Evolutionary conservation across 2,329 filamentous ascomycete species (phyloP).

Genomic region (Bertia moriformis): DNA sequence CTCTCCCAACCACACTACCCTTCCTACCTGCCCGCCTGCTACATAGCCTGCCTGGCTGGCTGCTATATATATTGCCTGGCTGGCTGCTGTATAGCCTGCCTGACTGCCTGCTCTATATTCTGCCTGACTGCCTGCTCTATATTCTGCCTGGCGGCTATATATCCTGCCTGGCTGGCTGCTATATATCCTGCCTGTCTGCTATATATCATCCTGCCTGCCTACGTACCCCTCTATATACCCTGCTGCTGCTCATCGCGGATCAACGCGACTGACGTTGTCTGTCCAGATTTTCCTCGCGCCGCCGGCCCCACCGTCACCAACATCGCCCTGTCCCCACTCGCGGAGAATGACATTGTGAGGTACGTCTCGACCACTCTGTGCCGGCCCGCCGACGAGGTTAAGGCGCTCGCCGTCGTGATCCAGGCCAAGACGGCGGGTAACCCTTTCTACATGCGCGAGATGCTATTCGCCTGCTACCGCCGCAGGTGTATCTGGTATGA

Average conservation of each 20-base stretch:
- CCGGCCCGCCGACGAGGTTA: conserved; percentile 54
- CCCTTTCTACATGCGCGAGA: conserved; percentile 81
- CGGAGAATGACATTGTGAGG: conserved; percentile 64
- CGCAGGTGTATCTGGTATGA: conserved; percentile 86
- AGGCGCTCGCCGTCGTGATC: conserved; percentile 68
- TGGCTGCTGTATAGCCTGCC: too few species aligned
- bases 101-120: too few species aligned
- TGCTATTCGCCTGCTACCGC: conserved; percentile 73
- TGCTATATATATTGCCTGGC: too few species aligned
- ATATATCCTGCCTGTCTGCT: too few species aligned
- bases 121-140: too few species aligned
- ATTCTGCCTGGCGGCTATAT: too few species aligned
- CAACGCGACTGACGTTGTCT: conserved; percentile 6
- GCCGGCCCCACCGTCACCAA: conserved; percentile 47
- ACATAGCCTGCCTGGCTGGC: too few species aligned
- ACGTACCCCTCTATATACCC: too few species aligned
- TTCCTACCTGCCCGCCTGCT: background rate
- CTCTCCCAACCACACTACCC: background rate
- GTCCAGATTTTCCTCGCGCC: conserved; percentile 23
- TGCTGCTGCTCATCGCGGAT: too few species aligned
- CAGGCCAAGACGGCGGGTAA: conserved; percentile 82
- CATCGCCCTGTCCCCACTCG: conserved; percentile 59
- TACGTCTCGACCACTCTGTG: conserved; percentile 76
- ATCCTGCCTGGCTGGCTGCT: too few species aligned
- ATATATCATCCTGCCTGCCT: too few species aligned